Percentiles rank a stretch among this genome's conserved stretches.
These are phyloP conservation scores for Emergomyces pasteurianus DNA, from an alignment of 2,329 filamentous ascomycete species.

Conservation along the genomic window DNA sequence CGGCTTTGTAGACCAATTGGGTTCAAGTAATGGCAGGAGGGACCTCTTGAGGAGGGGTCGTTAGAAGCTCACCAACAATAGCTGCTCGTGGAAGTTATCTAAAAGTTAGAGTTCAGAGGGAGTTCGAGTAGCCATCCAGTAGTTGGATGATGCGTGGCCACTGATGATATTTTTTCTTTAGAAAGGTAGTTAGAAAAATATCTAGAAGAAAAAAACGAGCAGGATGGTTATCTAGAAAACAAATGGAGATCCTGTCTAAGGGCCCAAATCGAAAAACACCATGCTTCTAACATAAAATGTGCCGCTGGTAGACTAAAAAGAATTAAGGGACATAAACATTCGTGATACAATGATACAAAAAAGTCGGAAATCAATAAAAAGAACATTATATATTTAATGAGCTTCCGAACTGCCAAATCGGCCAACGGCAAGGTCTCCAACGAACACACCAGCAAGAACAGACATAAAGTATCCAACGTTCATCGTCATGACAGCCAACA, in stretches of 20 bases:
- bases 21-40: too few species aligned
- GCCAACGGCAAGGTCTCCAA: constrained; percentile 74
- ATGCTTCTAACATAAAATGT: not conserved
- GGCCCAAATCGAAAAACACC: not conserved
- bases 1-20: too few species aligned
- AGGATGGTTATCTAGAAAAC: not conserved
- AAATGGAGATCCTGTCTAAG: not conserved
- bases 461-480: constrained; percentile 78
- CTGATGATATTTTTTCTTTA: too few species aligned
- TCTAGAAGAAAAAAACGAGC: not conserved
- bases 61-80: too few species aligned
- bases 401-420: constrained; percentile 48
- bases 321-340: not conserved
- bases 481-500: constrained; percentile 85
- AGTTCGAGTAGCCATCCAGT: too few species aligned
- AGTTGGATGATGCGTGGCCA: too few species aligned
- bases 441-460: constrained; percentile 63
- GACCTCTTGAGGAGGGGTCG: too few species aligned
- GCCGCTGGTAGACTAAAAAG: not conserved
- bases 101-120: too few species aligned
- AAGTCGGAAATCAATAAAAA: not conserved
- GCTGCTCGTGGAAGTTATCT: too few species aligned
- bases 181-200: too few species aligned
- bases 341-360: not conserved
- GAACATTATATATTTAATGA: constrained; percentile 28